These are phyloP conservation scores for Podaxis carcinomalis DNA, from an alignment of 768 basidiomycete species.

Conservation along the genomic window DNA sequence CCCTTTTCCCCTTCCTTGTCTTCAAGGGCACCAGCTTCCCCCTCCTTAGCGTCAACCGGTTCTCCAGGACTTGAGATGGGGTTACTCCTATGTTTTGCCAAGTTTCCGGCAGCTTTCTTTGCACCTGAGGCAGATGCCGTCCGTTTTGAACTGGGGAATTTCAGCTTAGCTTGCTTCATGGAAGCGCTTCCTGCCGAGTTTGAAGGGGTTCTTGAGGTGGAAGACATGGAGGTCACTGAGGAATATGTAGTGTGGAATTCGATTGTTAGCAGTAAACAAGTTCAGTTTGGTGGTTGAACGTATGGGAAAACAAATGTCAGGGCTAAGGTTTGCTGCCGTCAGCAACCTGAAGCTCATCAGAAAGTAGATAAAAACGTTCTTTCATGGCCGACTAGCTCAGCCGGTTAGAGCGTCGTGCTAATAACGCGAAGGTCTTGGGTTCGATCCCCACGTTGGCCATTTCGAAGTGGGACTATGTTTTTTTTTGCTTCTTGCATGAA, in stretches of 20 bases:
- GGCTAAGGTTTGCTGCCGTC: too few species aligned
- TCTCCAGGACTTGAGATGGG: slow-evolving; percentile 8
- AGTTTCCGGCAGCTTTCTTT: slow-evolving; percentile 19
- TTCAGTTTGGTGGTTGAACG: background rate
- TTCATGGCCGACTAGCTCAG: slow-evolving; percentile 81
- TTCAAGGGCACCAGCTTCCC: background rate
- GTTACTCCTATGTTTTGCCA: slow-evolving; percentile 11
- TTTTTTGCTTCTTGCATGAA: too few species aligned
- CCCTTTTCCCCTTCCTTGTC: background rate
- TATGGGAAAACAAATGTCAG: background rate
- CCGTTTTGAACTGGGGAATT: slow-evolving; percentile 44
- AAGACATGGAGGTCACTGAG: slow-evolving; percentile 7
- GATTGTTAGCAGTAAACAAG: slow-evolving; percentile 4
- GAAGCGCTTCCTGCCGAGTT: background rate
- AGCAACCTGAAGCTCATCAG: too few species aligned
- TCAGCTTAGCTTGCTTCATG: slow-evolving; percentile 42
- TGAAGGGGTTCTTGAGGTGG: background rate
- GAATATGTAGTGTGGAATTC: background rate
- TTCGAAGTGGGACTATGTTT: background rate
- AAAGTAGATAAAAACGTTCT: background rate
- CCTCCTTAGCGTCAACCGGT: background rate
- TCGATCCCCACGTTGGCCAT: slow-evolving; percentile 16
- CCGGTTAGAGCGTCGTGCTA: slow-evolving; percentile 93
- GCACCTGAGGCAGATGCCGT: slow-evolving; percentile 26
- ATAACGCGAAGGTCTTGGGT: slow-evolving; percentile 72